Conservation (phyloP, 164 flowering plant genomes). For the Akebia trifoliata region DNA sequence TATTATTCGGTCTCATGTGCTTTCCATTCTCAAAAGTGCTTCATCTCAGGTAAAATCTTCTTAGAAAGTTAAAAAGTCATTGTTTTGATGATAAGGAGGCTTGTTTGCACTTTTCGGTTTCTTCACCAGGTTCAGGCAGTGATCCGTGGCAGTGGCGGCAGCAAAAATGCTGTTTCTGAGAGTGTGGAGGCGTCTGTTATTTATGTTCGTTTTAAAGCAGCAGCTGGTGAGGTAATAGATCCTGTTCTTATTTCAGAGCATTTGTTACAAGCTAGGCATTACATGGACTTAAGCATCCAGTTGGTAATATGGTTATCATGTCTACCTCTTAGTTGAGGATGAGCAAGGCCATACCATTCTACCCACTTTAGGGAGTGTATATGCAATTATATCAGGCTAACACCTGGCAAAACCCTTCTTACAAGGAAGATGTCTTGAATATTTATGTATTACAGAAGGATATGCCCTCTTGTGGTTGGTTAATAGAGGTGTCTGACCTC, state of each 20-base stretch:
- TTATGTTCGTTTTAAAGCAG: slow-evolving; percentile 95
- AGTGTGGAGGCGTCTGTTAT: slow-evolving; percentile 91
- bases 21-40: slow-evolving; percentile 78
- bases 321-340: too few relatives aligned
- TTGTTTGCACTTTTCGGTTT: slow-evolving; percentile 3
- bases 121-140: slow-evolving; percentile 66
- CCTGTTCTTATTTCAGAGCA: not conserved
- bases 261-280: not conserved
- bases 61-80: not conserved
- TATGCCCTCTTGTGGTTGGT: too few relatives aligned
- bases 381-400: too few relatives aligned
- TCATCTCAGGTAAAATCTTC: slow-evolving; percentile 66
- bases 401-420: too few relatives aligned
- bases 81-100: not conserved
- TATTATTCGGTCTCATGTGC: slow-evolving; percentile 83
- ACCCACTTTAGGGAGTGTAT: too few relatives aligned
- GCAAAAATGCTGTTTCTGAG: slow-evolving; percentile 66
- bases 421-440: too few relatives aligned
- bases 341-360: too few relatives aligned
- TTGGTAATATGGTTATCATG: too few relatives aligned
- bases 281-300: too few relatives aligned
- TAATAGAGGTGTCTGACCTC: too few relatives aligned
- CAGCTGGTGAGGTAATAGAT: slow-evolving; percentile 76
- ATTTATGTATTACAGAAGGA: too few relatives aligned
- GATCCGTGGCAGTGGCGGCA: slow-evolving; percentile 50